phyloP scores from a whole-genome alignment of 164 flowering plant genomes.

The Aristolochia fimbriata region DNA sequence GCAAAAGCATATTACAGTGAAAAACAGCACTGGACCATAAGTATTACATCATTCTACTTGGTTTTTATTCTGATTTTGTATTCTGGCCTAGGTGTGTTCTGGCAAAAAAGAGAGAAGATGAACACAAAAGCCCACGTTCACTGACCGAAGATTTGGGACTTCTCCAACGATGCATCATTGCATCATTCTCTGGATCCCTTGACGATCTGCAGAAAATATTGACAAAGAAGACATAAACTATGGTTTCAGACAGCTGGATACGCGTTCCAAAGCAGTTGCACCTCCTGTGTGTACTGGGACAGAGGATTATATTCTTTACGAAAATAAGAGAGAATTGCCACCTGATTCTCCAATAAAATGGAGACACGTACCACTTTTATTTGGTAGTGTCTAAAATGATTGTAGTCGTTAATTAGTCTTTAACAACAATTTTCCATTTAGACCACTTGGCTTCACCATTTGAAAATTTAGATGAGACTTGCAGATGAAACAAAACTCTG shows the following conservation, averaged over 20 bases:
- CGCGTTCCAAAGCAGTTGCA: neutral
- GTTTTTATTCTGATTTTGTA: neutral
- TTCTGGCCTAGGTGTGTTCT: neutral
- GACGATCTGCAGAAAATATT: conserved; percentile 22
- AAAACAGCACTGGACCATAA: neutral
- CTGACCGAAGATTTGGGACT: conserved; percentile 29
- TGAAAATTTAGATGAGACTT: too few species aligned
- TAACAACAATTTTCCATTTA: too few species aligned
- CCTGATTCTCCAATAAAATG: too few species aligned
- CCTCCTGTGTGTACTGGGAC: neutral
- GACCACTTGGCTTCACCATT: too few species aligned
- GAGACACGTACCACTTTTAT: neutral
- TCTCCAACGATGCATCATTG: conserved; percentile 49
- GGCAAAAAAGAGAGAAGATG: neutral
- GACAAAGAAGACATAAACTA: neutral
- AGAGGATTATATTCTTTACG: neutral
- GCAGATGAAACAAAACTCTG: too few species aligned
- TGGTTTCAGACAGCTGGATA: neutral
- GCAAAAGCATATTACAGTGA: neutral
- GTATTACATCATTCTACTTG: neutral
- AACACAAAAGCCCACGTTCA: conserved; percentile 27
- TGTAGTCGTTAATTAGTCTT: too few species aligned
- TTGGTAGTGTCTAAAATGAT: neutral
- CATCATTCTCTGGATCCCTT: conserved; percentile 15
- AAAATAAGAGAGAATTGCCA: neutral